Evolutionary conservation across 2,329 filamentous ascomycete genomes (phyloP).

Genomic region (Aschersonia sp.): DNA sequence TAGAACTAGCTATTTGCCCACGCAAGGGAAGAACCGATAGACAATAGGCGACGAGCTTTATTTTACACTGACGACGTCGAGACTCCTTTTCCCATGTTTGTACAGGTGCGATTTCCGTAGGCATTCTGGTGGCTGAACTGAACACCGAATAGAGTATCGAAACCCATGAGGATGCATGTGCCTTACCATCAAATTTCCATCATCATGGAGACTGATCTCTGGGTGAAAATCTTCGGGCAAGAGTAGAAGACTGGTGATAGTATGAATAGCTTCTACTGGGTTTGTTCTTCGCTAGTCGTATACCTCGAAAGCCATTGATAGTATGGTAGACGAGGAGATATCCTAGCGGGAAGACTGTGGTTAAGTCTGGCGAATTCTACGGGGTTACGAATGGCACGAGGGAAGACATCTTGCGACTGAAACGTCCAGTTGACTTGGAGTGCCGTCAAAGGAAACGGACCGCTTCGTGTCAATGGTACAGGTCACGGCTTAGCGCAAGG

Average conservation of each 20-base stretch:
- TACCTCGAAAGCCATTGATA: conserved; percentile 74
- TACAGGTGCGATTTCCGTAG: not conserved
- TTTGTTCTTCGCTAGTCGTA: conserved; percentile 81
- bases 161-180: conserved; percentile 32
- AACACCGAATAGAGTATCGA: not conserved
- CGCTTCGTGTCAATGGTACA: not conserved
- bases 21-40: conserved; percentile 4
- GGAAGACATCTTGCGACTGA: too few relatives aligned
- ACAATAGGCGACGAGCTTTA: conserved; percentile 5
- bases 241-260: conserved; percentile 39
- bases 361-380: not conserved
- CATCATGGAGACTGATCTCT: conserved; percentile 45
- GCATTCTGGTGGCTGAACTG: not conserved
- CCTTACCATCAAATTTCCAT: conserved; percentile 77
- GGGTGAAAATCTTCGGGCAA: conserved; percentile 70
- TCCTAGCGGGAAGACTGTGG: conserved; percentile 46
- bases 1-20: conserved; percentile 6
- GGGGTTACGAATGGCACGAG: conserved; percentile 6
- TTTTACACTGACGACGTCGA: not conserved
- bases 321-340: conserved; percentile 76
- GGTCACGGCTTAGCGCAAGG: not conserved
- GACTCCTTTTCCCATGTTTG: not conserved
- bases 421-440: too few relatives aligned
- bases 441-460: too few relatives aligned
- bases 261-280: conserved; percentile 23